Percentiles rank a stretch among this genome's conserved stretches.
Evolutionary conservation across 1,139 yeast species (phyloP).

Genomic region (Trichomonascaceae sp.): DNA sequence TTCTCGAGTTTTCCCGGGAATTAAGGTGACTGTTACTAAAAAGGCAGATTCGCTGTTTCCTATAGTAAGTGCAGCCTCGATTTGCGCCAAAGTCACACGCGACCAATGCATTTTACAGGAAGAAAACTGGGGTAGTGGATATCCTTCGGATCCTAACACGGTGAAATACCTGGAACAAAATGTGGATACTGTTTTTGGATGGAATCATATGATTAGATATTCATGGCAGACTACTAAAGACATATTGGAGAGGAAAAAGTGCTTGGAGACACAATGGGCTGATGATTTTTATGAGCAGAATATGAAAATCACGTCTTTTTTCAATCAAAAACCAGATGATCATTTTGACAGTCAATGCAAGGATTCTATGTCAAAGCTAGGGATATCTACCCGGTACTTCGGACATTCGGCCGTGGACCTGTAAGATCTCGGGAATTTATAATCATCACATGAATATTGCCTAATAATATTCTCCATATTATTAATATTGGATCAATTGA

Average conservation of each 20-base stretch:
- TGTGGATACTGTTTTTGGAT: constrained; percentile 76
- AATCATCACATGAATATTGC: neutral
- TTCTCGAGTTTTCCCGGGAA: constrained; percentile 57
- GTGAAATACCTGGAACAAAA: constrained; percentile 57
- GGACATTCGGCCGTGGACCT: constrained; percentile 15
- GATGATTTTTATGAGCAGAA: constrained; percentile 12
- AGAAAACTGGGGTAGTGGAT: constrained; percentile 72
- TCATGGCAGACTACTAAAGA: constrained; percentile 95
- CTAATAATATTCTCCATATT: neutral
- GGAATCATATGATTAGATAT: constrained; percentile 74
- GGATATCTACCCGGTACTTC: constrained; percentile 18
- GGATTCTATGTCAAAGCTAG: constrained; percentile 8
- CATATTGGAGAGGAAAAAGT: constrained; percentile 46
- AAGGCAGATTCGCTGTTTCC: constrained; percentile 95
- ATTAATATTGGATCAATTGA: neutral
- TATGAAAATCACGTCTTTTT: constrained; percentile 11
- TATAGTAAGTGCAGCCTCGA: constrained; percentile 92
- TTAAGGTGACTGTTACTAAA: constrained; percentile 80
- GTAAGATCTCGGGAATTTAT: neutral
- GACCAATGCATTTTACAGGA: constrained; percentile 55
- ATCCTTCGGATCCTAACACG: constrained; percentile 90
- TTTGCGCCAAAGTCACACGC: constrained; percentile 93
- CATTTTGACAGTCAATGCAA: constrained; percentile 5
- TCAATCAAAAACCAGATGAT: constrained; percentile 3
- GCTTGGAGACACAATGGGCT: constrained; percentile 49